phyloP scores from a whole-genome alignment of 495 filamentous ascomycete genomes.

The Penicillium parvum region DNA sequence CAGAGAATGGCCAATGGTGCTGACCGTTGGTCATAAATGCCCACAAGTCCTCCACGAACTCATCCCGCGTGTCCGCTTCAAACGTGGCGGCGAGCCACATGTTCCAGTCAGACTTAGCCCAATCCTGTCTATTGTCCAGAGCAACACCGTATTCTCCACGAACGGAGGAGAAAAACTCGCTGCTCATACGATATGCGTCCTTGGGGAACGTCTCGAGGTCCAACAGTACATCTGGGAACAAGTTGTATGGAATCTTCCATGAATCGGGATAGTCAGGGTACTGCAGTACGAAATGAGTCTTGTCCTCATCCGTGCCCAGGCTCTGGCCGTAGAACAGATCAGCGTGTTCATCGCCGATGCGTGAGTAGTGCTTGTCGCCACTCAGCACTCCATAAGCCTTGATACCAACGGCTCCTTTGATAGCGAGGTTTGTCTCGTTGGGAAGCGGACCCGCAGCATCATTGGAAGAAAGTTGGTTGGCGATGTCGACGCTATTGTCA shows the following conservation, averaged over 20 bases:
- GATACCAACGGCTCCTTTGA: conserved; percentile 53
- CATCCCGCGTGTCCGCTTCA: conserved; percentile 22
- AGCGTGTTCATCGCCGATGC: conserved; percentile 36
- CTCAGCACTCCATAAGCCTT: conserved; percentile 45
- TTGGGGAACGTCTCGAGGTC: conserved; percentile 37
- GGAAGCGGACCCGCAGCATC: conserved; percentile 47
- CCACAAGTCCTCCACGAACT: conserved; percentile 42
- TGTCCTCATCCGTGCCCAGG: conserved; percentile 29
- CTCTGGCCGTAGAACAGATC: conserved; percentile 36
- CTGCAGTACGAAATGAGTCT: conserved; percentile 44
- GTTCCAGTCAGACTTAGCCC: conserved; percentile 51
- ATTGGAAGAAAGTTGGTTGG: conserved; percentile 51
- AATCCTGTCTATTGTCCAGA: conserved; percentile 40
- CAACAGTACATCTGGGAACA: conserved; percentile 45
- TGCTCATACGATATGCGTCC: conserved; percentile 35
- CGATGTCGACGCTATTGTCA: conserved; percentile 44
- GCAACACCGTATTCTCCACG: conserved; percentile 41
- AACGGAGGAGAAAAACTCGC: conserved; percentile 35
- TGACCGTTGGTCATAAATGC: conserved; percentile 45
- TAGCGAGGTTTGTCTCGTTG: conserved; percentile 55
- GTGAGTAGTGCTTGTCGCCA: conserved; percentile 35
- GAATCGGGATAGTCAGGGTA: conserved; percentile 33
- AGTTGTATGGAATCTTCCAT: conserved; percentile 44
- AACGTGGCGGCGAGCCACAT: conserved; percentile 43
- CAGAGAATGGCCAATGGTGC: conserved; percentile 47